Conservation (phyloP, 2,329 filamentous ascomycete species). For the Beauveria rudraprayagi region DNA sequence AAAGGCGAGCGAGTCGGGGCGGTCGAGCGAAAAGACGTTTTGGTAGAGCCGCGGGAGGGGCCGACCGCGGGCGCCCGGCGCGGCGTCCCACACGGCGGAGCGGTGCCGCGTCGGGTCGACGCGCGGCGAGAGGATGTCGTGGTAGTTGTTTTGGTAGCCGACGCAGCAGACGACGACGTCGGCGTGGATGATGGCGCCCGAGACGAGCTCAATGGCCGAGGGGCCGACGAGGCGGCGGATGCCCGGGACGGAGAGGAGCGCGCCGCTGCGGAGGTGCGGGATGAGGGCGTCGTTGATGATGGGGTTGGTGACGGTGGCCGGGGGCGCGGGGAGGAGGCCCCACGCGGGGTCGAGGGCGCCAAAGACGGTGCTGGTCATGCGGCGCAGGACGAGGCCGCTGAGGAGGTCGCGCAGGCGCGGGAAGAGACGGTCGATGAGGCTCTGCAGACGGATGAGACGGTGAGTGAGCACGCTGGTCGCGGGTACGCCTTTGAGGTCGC, state of each 20-base stretch:
- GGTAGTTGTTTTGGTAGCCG: conserved; percentile 26
- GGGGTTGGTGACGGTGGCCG: conserved; percentile 18
- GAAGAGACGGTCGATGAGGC: conserved; percentile 1
- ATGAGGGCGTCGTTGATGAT: conserved; percentile 22
- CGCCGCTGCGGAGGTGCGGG: conserved; percentile 29
- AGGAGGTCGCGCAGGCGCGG: conserved; percentile 1
- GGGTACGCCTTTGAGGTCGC: conserved; percentile 5
- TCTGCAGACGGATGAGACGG: conserved; percentile 2
- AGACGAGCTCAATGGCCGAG: conserved; percentile 19
- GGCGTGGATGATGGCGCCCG: conserved; percentile 20
- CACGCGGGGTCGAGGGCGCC: conserved; percentile 14
- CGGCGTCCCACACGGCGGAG: conserved; percentile 16
- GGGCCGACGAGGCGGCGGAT: conserved; percentile 19
- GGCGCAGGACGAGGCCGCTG: background rate
- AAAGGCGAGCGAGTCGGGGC: conserved; percentile 36
- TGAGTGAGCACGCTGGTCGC: conserved; percentile 6
- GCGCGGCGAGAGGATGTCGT: conserved; percentile 17
- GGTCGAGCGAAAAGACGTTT: conserved; percentile 35
- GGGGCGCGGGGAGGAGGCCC: conserved; percentile 20
- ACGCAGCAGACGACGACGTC: conserved; percentile 28
- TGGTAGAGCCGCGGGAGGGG: conserved; percentile 31
- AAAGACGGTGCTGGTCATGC: background rate
- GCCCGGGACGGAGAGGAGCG: conserved; percentile 25
- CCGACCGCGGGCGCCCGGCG: conserved; percentile 20
- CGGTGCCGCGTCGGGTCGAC: conserved; percentile 21